A percentile compares a stretch with the other conserved stretches of the same genome.
phyloP scores from a whole-genome alignment of 495 filamentous ascomycete species.

The Terfezia claveryi region DNA sequence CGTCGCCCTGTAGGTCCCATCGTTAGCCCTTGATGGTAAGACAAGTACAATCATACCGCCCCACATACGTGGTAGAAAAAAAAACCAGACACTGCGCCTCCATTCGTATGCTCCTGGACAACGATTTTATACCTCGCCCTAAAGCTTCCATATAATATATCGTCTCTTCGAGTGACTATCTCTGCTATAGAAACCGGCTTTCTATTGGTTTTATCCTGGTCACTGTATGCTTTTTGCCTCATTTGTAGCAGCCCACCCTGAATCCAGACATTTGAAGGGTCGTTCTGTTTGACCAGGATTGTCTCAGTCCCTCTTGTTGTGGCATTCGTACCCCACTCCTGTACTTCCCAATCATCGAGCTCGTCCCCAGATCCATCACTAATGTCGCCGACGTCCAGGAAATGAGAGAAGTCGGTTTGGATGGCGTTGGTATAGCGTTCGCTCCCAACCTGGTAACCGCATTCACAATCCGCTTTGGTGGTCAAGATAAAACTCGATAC shows the following conservation, averaged over 20 bases:
- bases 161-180: conserved; percentile 7
- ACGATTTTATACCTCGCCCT: conserved; percentile 11
- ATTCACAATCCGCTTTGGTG: not conserved
- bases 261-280: conserved; percentile 14
- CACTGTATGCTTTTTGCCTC: conserved; percentile 8
- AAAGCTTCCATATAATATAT: conserved; percentile 17
- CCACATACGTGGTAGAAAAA: conserved; percentile 16
- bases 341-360: conserved; percentile 12
- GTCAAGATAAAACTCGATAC: too few species aligned
- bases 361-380: not conserved
- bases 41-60: too few species aligned
- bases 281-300: conserved; percentile 8
- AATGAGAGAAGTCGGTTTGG: conserved; percentile 8
- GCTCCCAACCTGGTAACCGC: conserved; percentile 11
- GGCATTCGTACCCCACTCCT: conserved; percentile 6
- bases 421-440: conserved; percentile 12
- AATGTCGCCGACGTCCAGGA: conserved; percentile 2
- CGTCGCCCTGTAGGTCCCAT: conserved; percentile 8
- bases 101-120: conserved; percentile 3
- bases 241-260: conserved; percentile 11
- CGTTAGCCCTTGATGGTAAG: not conserved
- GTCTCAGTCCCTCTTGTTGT: not conserved
- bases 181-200: conserved; percentile 13
- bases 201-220: not conserved
- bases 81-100: conserved; percentile 15